A percentile compares a stretch with the other conserved stretches of the same genome.
These are phyloP conservation scores for Dalechampia spathulata DNA, from an alignment of 441 rosid genomes.

Conservation along the genomic window DNA sequence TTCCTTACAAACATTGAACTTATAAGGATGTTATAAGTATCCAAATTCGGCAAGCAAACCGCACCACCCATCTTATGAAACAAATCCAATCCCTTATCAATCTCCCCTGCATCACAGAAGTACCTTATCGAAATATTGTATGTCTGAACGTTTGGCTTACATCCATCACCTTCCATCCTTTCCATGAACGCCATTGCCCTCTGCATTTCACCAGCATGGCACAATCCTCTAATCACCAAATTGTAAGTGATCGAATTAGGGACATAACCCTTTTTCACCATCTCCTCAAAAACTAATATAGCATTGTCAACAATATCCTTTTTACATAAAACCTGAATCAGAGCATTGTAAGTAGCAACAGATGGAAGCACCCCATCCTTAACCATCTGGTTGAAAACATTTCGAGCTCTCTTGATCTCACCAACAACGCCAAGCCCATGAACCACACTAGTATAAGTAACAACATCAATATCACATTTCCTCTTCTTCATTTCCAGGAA, in stretches of 20 bases:
- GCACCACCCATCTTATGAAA: slow-evolving; percentile 59
- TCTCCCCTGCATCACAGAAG: slow-evolving; percentile 55
- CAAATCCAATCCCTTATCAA: slow-evolving; percentile 56
- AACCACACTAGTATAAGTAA: slow-evolving; percentile 68
- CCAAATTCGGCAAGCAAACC: slow-evolving; percentile 78
- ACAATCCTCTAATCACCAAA: slow-evolving; percentile 72
- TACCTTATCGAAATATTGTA: slow-evolving; percentile 66
- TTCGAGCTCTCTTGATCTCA: slow-evolving; percentile 54
- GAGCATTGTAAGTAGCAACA: slow-evolving; percentile 74
- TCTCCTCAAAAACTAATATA: slow-evolving; percentile 56
- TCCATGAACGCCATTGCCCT: slow-evolving; percentile 55
- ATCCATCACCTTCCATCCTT: slow-evolving; percentile 55
- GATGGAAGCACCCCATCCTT: slow-evolving; percentile 77
- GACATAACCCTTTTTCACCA: slow-evolving; percentile 65
- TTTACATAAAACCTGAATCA: slow-evolving; percentile 87
- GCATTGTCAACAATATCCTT: slow-evolving; percentile 81
- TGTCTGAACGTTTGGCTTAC: slow-evolving; percentile 69
- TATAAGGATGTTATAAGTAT: slow-evolving; percentile 71
- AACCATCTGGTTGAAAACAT: slow-evolving; percentile 63
- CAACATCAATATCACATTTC: slow-evolving; percentile 62
- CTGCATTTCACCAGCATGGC: slow-evolving; percentile 58
- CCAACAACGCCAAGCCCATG: slow-evolving; percentile 75
- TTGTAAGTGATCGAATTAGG: slow-evolving; percentile 66
- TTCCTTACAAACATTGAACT: slow-evolving; percentile 82
- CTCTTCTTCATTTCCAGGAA: slow-evolving; percentile 90